Conservation (phyloP, 176 grass and related monocot genomes). For the Musa beccarii region DNA sequence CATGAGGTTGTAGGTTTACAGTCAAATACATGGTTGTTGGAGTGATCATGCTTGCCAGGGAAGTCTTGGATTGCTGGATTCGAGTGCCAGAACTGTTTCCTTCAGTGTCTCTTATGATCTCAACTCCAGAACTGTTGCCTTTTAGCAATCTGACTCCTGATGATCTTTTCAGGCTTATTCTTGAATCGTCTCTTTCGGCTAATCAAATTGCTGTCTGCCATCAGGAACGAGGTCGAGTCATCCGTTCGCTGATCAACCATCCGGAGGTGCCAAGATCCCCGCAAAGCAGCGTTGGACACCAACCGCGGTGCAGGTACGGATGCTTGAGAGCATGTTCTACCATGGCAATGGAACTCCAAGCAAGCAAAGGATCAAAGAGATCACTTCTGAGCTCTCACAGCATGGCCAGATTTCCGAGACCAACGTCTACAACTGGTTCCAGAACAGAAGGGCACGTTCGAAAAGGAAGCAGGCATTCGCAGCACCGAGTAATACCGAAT, state of each 20-base stretch:
- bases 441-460: conserved; percentile 74
- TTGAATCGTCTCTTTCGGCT: no score
- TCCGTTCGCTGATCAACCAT: conserved; percentile 10
- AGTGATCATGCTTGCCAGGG: no score
- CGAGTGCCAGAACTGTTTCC: no score
- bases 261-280: neutral
- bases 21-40: no score
- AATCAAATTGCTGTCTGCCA: no score
- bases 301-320: conserved; percentile 72
- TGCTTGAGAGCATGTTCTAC: conserved; percentile 77
- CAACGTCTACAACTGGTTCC: conserved; percentile 95
- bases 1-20: no score
- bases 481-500: conserved; percentile 57
- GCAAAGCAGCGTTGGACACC: conserved; percentile 89
- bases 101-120: no score
- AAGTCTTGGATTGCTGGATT: no score
- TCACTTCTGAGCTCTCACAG: conserved; percentile 62
- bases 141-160: no score
- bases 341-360: conserved; percentile 86
- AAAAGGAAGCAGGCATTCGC: conserved; percentile 75
- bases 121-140: no score
- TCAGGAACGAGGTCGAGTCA: conserved; percentile 74
- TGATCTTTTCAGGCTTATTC: no score
- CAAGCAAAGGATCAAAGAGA: conserved; percentile 97
- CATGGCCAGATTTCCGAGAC: conserved; percentile 93